A percentile compares a stretch with the other conserved stretches of the same genome.
phyloP scores from a whole-genome alignment of 345 rosid species.

The Viola odorata region DNA sequence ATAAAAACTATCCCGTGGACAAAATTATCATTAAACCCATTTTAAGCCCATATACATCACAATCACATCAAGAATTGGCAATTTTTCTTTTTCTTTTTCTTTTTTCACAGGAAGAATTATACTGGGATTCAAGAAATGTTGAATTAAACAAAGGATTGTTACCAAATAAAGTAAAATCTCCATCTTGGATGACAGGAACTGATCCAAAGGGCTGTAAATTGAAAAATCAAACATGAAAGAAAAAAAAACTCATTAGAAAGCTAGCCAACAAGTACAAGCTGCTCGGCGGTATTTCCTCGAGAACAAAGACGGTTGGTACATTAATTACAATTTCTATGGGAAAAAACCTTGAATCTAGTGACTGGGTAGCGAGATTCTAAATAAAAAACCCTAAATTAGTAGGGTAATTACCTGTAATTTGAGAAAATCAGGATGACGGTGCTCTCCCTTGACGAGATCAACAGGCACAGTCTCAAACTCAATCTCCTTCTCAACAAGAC shows the following conservation, averaged over 20 bases:
- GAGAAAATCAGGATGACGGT: slow-evolving; percentile 46
- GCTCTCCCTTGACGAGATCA: slow-evolving; percentile 62
- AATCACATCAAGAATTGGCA: no score
- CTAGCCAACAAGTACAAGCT: no score
- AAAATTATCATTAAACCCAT: no score
- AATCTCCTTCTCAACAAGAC: slow-evolving; percentile 50
- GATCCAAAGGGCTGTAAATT: slow-evolving; percentile 60
- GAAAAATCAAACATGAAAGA: background rate
- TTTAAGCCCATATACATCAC: no score
- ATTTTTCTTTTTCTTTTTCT: background rate
- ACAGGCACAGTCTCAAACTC: slow-evolving; percentile 52
- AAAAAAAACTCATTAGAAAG: background rate
- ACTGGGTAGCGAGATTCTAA: no score
- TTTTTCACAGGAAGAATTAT: no score
- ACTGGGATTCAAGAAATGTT: no score
- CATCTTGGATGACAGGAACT: slow-evolving; percentile 64
- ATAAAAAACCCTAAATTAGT: no score
- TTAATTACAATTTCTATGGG: no score
- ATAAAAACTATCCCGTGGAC: background rate
- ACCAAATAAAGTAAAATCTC: slow-evolving; percentile 62
- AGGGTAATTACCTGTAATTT: slow-evolving; percentile 42
- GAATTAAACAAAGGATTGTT: background rate
- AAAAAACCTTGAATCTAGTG: no score
- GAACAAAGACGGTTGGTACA: no score
- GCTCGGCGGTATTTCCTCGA: no score